phyloP scores from a whole-genome alignment of 805 yeast species.

The Wickerhamomyces tratensis region DNA sequence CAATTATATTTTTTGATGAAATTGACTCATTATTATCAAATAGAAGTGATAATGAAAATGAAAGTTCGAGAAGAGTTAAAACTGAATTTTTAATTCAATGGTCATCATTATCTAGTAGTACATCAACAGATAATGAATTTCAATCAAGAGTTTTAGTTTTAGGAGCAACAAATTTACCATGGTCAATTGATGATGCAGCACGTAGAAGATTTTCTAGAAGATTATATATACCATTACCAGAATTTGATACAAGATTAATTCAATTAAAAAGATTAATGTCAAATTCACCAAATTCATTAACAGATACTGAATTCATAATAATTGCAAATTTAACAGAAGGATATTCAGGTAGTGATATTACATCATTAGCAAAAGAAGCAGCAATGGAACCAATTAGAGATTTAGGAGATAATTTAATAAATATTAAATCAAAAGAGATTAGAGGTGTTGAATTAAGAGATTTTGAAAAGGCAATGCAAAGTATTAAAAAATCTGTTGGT shows the following conservation, averaged over 20 bases:
- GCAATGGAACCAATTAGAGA: slow-evolving; percentile 97
- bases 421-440: slow-evolving; percentile 61
- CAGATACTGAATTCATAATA: slow-evolving; percentile 49
- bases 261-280: slow-evolving; percentile 62
- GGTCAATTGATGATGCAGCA: slow-evolving; percentile 98
- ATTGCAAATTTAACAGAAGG: slow-evolving; percentile 65
- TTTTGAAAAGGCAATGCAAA: slow-evolving; percentile 64
- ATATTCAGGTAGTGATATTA: slow-evolving; percentile 88
- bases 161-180: slow-evolving; percentile 93
- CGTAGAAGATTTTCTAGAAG: slow-evolving; percentile 85
- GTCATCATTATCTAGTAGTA: slow-evolving; percentile 85
- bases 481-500: slow-evolving; percentile 84
- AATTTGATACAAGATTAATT: slow-evolving; percentile 63
- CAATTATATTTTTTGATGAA: slow-evolving; percentile 92
- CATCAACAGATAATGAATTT: slow-evolving; percentile 44
- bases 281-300: slow-evolving; percentile 63
- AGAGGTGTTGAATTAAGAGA: slow-evolving; percentile 68
- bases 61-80: slow-evolving; percentile 81
- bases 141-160: slow-evolving; percentile 72
- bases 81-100: slow-evolving; percentile 92
- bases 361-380: slow-evolving; percentile 91
- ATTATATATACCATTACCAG: slow-evolving; percentile 92
- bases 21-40: slow-evolving; percentile 84
- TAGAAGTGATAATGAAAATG: slow-evolving; percentile 66
- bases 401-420: slow-evolving; percentile 73